A percentile compares a stretch with the other conserved stretches of the same genome.
Evolutionary conservation across 768 basidiomycete species (phyloP).

Genomic region (Lactarius quietus): DNA sequence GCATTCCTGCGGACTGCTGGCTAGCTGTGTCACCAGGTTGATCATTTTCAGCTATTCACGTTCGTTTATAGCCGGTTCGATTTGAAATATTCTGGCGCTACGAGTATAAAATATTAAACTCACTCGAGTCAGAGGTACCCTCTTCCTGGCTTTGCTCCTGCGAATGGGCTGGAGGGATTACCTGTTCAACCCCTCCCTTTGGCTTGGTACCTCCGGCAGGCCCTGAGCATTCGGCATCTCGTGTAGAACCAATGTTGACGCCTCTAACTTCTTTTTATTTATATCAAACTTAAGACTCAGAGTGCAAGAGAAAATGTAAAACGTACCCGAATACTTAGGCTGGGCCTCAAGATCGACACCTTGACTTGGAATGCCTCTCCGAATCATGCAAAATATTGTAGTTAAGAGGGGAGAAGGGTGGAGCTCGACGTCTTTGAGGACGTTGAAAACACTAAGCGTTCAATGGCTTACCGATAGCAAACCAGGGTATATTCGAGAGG

Average conservation of each 20-base stretch:
- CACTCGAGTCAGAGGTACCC: not conserved
- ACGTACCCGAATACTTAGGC: not conserved
- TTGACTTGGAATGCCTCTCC: not conserved
- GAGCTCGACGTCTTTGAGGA: too few species aligned
- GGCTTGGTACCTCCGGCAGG: not conserved
- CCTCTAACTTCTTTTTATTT: not conserved
- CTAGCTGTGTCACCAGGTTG: not conserved
- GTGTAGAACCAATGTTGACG: too few species aligned
- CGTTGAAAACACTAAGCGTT: not conserved
- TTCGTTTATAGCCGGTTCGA: not conserved
- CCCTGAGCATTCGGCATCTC: not conserved
- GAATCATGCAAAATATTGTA: not conserved
- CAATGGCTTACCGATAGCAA: too few species aligned
- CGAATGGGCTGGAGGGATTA: not conserved
- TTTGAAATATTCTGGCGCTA: not conserved
- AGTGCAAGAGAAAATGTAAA: not conserved
- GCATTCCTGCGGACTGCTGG: not conserved
- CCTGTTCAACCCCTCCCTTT: not conserved
- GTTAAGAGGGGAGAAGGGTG: not conserved
- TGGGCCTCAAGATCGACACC: not conserved
- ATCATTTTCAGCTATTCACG: not conserved
- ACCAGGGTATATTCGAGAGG: too few species aligned
- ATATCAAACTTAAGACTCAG: not conserved
- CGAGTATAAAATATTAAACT: not conserved
- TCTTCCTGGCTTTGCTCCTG: not conserved